phyloP scores from a whole-genome alignment of 306 rosid species.

The Argentina anserina region DNA sequence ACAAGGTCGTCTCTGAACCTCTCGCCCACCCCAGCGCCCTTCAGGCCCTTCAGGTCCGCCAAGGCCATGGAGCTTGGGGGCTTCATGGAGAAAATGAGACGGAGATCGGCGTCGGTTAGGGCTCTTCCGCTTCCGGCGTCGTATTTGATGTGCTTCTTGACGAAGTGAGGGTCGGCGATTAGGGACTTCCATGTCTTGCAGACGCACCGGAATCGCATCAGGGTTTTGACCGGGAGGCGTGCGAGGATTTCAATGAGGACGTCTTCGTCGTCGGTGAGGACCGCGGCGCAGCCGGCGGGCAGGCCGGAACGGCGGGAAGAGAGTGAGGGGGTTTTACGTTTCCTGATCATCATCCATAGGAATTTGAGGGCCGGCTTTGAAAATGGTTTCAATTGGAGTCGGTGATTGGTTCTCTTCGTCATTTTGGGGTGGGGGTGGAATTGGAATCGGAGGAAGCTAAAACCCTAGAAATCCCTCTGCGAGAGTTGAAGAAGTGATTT shows the following conservation, averaged over 20 bases:
- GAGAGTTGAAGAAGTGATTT: too few species aligned
- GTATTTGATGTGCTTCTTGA: constrained; percentile 2
- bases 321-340: background rate
- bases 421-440: background rate
- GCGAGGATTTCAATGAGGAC: constrained; percentile 3
- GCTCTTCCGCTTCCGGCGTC: background rate
- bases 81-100: background rate
- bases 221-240: background rate
- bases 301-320: background rate
- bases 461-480: background rate
- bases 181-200: constrained; percentile 6
- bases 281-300: background rate
- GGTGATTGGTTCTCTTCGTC: background rate
- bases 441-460: background rate
- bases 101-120: background rate
- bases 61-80: background rate
- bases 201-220: constrained; percentile 5
- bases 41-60: background rate
- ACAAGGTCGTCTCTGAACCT: background rate
- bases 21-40: background rate
- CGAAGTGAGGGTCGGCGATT: constrained; percentile 1
- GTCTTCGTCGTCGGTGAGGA: background rate
- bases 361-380: background rate
- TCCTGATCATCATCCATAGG: background rate
- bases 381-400: background rate